Base-by-base conservation (phyloP, 169 alveolate species). In the Plasmodium coatneyi region DNA sequence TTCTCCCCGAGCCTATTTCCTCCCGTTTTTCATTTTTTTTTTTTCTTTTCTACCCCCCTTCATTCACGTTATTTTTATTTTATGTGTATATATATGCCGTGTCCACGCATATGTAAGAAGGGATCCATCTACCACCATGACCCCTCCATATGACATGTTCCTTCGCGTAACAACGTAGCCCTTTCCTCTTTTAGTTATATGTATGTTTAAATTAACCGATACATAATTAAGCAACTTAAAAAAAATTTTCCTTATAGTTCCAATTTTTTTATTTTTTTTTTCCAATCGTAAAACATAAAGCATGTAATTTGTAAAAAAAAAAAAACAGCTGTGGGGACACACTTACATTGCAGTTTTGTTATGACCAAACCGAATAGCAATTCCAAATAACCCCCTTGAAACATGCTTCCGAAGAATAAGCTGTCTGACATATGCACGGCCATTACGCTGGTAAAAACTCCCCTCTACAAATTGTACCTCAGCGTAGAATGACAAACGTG, bases 381-480 rank as follows among this genome's bases (percentile, higher is more conserved):
- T 54, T 19, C 28, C 36, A 70, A 70, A 49, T 87, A 87, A 5
- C 25, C 41, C 41, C 76, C 39, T 41, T 54, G 49, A 10, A 87
- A 34, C n/a, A 87, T 87, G 93, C 60, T 54, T 36, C 93, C 93
- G 25, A 87, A 87, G 78, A 87, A 87, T 71, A 87, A 87, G 46
- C 54, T 87, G 54, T 78, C 82, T 19, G 87, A 87, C 36, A 87
- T 87, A 34, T 87, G 93, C 70, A 41, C 93, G 81, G 28, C 93
- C 79, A 76, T 87, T 28, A 87, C 93, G 28, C 71, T 87, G 81
- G 93, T 87, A 25, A 74, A 16, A 39, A 78, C 71, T 36, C 39
- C 25, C 46, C 28, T 25, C 70, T 82, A 82, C 43, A 56, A 3
- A 81, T 81, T 49, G 22, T 82, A 9, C 39, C 22, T 41, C n/a